These are phyloP conservation scores for Arachnomyces sp. DNA, from an alignment of 2,329 filamentous ascomycete species.

Conservation along the genomic window DNA sequence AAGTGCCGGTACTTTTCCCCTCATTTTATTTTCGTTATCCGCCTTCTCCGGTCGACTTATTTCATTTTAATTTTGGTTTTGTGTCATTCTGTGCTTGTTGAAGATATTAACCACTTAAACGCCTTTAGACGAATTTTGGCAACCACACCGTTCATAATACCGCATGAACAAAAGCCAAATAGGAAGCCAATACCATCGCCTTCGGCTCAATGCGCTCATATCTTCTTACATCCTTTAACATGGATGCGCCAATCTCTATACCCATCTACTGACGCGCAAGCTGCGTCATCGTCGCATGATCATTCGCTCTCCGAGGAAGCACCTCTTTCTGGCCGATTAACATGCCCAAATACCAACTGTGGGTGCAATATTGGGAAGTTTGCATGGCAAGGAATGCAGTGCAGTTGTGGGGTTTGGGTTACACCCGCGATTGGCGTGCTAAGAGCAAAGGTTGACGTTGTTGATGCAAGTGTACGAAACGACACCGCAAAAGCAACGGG, in stretches of 20 bases:
- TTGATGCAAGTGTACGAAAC: conserved; percentile 21
- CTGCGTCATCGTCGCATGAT: conserved; percentile 8
- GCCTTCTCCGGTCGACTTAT: conserved; percentile 1
- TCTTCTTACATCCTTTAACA: conserved; percentile 83
- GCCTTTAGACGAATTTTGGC: conserved; percentile 50
- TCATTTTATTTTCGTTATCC: conserved; percentile 6
- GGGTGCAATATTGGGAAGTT: conserved; percentile 82
- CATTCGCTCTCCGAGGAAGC: conserved; percentile 52
- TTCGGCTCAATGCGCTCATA: conserved; percentile 61
- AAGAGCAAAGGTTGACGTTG: conserved; percentile 73
- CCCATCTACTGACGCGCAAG: conserved; percentile 16
- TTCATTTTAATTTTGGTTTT: not conserved
- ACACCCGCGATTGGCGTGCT: conserved; percentile 84
- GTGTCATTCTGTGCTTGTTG: not conserved
- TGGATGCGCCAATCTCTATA: conserved; percentile 87
- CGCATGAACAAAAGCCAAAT: conserved; percentile 44
- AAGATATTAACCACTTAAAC: not conserved
- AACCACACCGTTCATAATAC: conserved; percentile 59
- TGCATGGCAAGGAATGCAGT: conserved; percentile 91
- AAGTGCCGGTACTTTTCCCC: conserved; percentile 65
- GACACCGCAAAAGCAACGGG: conserved; percentile 18
- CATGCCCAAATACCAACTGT: conserved; percentile 73
- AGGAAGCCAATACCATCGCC: conserved; percentile 5
- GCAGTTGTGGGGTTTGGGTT: conserved; percentile 84
- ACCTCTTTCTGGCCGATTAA: conserved; percentile 72